Conservation (phyloP, 495 filamentous ascomycete species). For the Parmelia sp. region DNA sequence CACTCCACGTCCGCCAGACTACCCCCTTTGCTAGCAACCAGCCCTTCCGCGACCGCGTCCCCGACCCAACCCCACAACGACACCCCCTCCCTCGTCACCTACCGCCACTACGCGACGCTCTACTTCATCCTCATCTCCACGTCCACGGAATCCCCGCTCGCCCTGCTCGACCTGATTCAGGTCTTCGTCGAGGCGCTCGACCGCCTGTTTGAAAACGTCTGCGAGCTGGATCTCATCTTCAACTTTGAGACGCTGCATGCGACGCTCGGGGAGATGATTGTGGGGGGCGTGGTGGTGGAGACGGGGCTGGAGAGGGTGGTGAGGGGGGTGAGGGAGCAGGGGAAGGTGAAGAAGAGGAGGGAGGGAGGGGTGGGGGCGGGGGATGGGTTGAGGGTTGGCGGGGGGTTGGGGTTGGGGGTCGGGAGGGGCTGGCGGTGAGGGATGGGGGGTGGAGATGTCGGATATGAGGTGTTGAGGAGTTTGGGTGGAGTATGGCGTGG, state of each 20-base stretch:
- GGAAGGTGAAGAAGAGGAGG: slow-evolving; percentile 65
- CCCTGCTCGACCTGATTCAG: slow-evolving; percentile 92
- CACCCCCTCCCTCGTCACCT: slow-evolving; percentile 89
- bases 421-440: slow-evolving; percentile 31
- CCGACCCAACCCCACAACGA: slow-evolving; percentile 62
- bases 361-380: slow-evolving; percentile 45
- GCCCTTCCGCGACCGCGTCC: slow-evolving; percentile 37
- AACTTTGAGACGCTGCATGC: slow-evolving; percentile 97
- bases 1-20: slow-evolving; percentile 38
- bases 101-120: slow-evolving; percentile 95
- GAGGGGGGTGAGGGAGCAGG: slow-evolving; percentile 76
- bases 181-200: slow-evolving; percentile 96
- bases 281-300: slow-evolving; percentile 93
- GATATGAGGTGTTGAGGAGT: background rate
- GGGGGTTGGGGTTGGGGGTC: slow-evolving; percentile 23
- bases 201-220: slow-evolving; percentile 94
- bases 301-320: slow-evolving; percentile 85
- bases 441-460: background rate
- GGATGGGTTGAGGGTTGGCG: slow-evolving; percentile 26
- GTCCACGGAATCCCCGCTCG: slow-evolving; percentile 92
- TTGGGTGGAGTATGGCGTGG: background rate
- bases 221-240: slow-evolving; percentile 96
- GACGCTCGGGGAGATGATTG: slow-evolving; percentile 85
- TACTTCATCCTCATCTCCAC: slow-evolving; percentile 98
- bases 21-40: slow-evolving; percentile 61